Evolutionary conservation across 768 basidiomycete genomes (phyloP).

Genomic region (Lepiota venenata): DNA sequence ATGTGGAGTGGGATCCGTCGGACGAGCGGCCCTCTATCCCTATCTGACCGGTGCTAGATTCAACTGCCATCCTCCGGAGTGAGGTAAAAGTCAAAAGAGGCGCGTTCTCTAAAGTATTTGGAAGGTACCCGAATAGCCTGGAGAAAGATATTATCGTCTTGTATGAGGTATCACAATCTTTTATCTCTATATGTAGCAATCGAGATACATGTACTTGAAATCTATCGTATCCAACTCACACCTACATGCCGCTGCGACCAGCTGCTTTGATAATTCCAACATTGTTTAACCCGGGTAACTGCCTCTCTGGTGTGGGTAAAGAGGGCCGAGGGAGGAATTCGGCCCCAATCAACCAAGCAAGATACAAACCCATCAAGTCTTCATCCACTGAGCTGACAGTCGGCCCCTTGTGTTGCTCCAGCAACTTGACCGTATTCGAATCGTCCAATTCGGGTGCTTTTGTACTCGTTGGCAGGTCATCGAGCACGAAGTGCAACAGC

Average conservation of each 20-base stretch:
- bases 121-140: too few relatives aligned
- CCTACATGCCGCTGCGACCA: conserved; percentile 60
- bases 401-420: conserved; percentile 37
- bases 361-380: conserved; percentile 77
- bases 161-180: too few relatives aligned
- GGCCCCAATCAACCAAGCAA: conserved; percentile 88
- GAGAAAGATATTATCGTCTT: too few relatives aligned
- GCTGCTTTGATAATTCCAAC: conserved; percentile 52
- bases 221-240: not conserved
- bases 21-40: too few relatives aligned
- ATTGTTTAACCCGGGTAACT: conserved; percentile 45
- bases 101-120: too few relatives aligned
- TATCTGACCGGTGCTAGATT: too few relatives aligned
- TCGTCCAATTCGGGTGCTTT: conserved; percentile 92
- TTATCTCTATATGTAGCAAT: not conserved
- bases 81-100: too few relatives aligned
- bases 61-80: too few relatives aligned
- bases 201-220: not conserved
- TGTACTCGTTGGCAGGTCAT: conserved; percentile 95
- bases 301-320: conserved; percentile 31
- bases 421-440: conserved; percentile 68
- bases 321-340: conserved; percentile 71
- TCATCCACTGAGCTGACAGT: conserved; percentile 65
- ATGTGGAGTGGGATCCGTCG: too few relatives aligned
- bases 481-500: conserved; percentile 93